Percentiles rank a stretch among this genome's conserved stretches.
Conservation (phyloP, 805 yeast genomes). For the Myxozyma udenii region DNA sequence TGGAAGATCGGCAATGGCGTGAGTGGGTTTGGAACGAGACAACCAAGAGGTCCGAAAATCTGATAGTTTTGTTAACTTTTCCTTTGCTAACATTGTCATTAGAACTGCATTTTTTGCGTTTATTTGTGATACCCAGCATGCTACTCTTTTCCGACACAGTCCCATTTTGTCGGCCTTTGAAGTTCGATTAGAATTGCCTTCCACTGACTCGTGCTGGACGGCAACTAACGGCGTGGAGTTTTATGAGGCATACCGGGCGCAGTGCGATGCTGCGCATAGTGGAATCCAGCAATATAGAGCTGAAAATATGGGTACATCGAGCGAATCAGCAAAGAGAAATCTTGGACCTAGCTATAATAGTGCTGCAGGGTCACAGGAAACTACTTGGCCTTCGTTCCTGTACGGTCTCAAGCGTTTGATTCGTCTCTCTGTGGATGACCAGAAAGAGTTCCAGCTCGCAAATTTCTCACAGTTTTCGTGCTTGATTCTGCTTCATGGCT, state of each 20-base stretch:
- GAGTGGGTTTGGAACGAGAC: slow-evolving; percentile 50
- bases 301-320: neutral
- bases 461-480: slow-evolving; percentile 40
- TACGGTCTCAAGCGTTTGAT: slow-evolving; percentile 25
- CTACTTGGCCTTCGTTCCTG: slow-evolving; percentile 25
- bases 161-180: slow-evolving; percentile 45
- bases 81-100: neutral
- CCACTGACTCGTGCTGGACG: slow-evolving; percentile 47
- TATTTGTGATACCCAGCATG: slow-evolving; percentile 44
- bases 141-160: slow-evolving; percentile 39
- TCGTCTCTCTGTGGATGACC: slow-evolving; percentile 20
- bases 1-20: slow-evolving; percentile 40
- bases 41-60: slow-evolving; percentile 35
- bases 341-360: neutral
- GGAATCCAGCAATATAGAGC: slow-evolving; percentile 10
- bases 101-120: slow-evolving; percentile 45
- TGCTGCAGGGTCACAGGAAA: slow-evolving; percentile 7
- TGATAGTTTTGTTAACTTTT: neutral
- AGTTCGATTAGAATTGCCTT: slow-evolving; percentile 47
- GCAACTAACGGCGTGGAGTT: slow-evolving; percentile 34
- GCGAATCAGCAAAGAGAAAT: neutral
- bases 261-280: slow-evolving; percentile 12
- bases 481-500: slow-evolving; percentile 42
- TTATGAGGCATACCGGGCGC: slow-evolving; percentile 12
- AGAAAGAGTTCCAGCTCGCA: slow-evolving; percentile 21